Base-by-base conservation (phyloP, 352 stramenopile genomes). In the Globisporangium viniferum region DNA sequence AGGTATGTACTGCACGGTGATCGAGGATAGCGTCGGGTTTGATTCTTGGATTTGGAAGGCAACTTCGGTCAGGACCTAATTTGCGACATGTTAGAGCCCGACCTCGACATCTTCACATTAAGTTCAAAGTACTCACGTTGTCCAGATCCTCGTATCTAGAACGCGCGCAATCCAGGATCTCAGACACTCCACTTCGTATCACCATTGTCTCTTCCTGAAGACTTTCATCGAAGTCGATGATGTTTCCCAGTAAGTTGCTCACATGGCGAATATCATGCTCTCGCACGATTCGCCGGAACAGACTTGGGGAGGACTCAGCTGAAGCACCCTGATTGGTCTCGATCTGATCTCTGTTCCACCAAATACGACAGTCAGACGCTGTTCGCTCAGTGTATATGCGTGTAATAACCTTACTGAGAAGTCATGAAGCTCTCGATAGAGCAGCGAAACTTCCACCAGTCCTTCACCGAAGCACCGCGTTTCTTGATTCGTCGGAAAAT, bases 1-100 rank as follows among this genome's bases (percentile, higher is more conserved):
- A 64, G 89, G 88, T 54, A 95, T 93, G 62, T 94, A 96, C 66
- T 95, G 83, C 33, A 94, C 82, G 15, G 84, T 92, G 44, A 95
- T 92, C 4, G 83, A 87, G 3, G 81, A 86, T 39, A 95, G 68
- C 57, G 73, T 77, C 31, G 89, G 74, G 59, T 93, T 88, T 24
- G 76, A 70, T 65, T 94, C 83, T 82, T 92, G 81, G 29, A 95
- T 84, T 67, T 93, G 84, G 67, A 91, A 89, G 7, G 87, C 83
- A 48, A 96, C 79, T 69, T 96, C 88, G 3, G 82, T 89, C 62
- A 96, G 71, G 41, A 96, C 80, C 89, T 96, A 48, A 35, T 8
- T n/a, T 59, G 31, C 41, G 31, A 39, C 8, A 1, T 59, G 31
- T 66, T 46, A 59, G 20, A 8, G 46, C 5, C 5, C 18, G 3